Evolutionary conservation across 768 basidiomycete genomes (phyloP).

Genomic region (Boletus rufocinnamomeus): DNA sequence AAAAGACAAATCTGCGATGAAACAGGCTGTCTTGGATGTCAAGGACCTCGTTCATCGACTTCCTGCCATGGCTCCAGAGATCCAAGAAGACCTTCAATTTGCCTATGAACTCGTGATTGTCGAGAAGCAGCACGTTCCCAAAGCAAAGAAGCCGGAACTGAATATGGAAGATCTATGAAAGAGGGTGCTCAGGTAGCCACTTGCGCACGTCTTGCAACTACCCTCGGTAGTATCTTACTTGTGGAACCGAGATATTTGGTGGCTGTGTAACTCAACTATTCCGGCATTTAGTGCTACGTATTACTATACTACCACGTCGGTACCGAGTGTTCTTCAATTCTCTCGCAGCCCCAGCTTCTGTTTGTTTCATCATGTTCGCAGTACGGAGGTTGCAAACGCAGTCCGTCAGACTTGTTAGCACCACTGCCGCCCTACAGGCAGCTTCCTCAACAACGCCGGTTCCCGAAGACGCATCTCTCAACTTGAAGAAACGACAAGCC

Average conservation of each 20-base stretch:
- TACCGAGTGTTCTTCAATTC: neutral
- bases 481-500: slow-evolving; percentile 6
- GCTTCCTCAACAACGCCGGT: slow-evolving; percentile 7
- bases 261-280: neutral
- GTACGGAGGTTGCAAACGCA: slow-evolving; percentile 13
- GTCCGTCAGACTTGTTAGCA: slow-evolving; percentile 9
- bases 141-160: slow-evolving; percentile 24
- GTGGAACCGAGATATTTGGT: too few relatives aligned
- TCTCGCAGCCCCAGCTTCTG: neutral
- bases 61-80: slow-evolving; percentile 23
- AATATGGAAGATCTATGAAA: slow-evolving; percentile 31
- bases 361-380: slow-evolving; percentile 20
- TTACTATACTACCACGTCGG: neutral
- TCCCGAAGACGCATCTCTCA: slow-evolving; percentile 5
- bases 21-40: slow-evolving; percentile 28
- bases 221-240: too few relatives aligned
- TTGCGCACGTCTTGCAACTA: too few relatives aligned
- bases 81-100: slow-evolving; percentile 28
- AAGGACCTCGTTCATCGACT: slow-evolving; percentile 31
- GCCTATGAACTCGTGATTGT: slow-evolving; percentile 39
- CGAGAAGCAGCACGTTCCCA: slow-evolving; percentile 5
- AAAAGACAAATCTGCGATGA: slow-evolving; percentile 30
- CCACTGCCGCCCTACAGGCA: slow-evolving; percentile 7
- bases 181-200: too few relatives aligned
- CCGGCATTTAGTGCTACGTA: too few relatives aligned